Conservation (phyloP, 192 early-diverging fungal genomes). For the Coemansia sp. region DNA sequence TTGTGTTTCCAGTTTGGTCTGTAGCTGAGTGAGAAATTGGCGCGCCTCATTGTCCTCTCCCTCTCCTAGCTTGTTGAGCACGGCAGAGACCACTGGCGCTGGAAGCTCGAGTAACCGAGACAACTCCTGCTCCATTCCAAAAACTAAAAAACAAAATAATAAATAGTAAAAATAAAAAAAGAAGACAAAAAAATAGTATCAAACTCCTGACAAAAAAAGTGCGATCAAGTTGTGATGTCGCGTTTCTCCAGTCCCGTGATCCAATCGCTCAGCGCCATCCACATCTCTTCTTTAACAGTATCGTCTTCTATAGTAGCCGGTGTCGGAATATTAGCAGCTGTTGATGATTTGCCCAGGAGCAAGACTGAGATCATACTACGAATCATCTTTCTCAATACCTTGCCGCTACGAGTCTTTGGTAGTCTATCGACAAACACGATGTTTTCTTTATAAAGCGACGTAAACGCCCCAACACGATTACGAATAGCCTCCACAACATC, state of each 20-base stretch:
- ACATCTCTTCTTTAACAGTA: constrained; percentile 50
- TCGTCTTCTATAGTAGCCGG: constrained; percentile 79
- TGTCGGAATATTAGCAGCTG: constrained; percentile 32
- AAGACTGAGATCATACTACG: constrained; percentile 56
- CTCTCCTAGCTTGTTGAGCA: constrained; percentile 29
- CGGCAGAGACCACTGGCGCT: constrained; percentile 18
- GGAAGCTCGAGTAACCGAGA: constrained; percentile 37
- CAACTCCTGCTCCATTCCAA: constrained; percentile 30
- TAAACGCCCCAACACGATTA: constrained; percentile 16
- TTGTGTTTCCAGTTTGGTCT: constrained; percentile 21
- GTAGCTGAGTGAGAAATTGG: constrained; percentile 21
- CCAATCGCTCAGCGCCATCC: constrained; percentile 9
- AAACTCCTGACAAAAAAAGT: background rate
- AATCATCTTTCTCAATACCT: constrained; percentile 71
- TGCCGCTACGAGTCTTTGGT: constrained; percentile 79
- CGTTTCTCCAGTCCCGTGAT: background rate
- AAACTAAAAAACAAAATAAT: background rate
- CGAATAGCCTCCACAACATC: background rate
- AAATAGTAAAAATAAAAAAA: background rate
- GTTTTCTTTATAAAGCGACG: constrained; percentile 68
- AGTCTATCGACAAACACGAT: constrained; percentile 60
- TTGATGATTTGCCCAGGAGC: background rate
- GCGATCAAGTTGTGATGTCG: background rate
- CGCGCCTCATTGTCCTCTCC: constrained; percentile 9
- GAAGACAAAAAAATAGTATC: background rate